Conservation (phyloP, 2,329 filamentous ascomycete genomes). For the Aspergillus eucalypticola region DNA sequence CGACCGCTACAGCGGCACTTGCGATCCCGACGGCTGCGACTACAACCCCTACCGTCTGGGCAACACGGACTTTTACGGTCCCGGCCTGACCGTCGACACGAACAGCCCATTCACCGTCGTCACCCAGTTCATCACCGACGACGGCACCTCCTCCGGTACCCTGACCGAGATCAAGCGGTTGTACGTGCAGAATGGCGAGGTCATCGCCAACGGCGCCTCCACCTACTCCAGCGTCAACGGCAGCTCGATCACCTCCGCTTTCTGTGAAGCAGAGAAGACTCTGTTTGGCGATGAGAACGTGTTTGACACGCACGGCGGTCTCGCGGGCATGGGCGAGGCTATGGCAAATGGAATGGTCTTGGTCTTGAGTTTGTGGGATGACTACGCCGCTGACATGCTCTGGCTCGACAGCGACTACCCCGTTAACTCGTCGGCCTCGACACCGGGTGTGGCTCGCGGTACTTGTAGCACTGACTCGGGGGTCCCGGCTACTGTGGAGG, state of each 20-base stretch:
- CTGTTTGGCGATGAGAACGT: constrained; percentile 56
- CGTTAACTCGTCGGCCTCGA: constrained; percentile 42
- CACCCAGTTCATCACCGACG: constrained; percentile 63
- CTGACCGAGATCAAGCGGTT: constrained; percentile 64
- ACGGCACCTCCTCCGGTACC: constrained; percentile 52
- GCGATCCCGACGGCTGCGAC: constrained; percentile 70
- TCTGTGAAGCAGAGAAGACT: constrained; percentile 59
- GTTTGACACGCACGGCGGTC: constrained; percentile 59
- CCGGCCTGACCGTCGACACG: constrained; percentile 58
- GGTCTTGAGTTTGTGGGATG: constrained; percentile 63
- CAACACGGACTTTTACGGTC: constrained; percentile 63
- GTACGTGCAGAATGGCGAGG: constrained; percentile 64
- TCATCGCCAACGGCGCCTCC: constrained; percentile 58
- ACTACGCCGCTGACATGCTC: constrained; percentile 69
- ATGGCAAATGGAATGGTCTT: constrained; percentile 63
- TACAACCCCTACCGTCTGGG: constrained; percentile 70
- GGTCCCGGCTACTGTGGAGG: constrained; percentile 53
- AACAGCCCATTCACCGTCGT: constrained; percentile 63
- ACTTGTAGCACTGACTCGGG: constrained; percentile 56
- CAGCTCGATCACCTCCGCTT: constrained; percentile 58
- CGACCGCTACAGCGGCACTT: constrained; percentile 62
- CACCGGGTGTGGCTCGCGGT: constrained; percentile 56
- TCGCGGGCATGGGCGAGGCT: constrained; percentile 57
- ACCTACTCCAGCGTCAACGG: constrained; percentile 50
- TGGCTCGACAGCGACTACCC: constrained; percentile 73